Base-by-base conservation (phyloP, 2,329 filamentous ascomycete species). In the Neofusicoccum cordaticola region DNA sequence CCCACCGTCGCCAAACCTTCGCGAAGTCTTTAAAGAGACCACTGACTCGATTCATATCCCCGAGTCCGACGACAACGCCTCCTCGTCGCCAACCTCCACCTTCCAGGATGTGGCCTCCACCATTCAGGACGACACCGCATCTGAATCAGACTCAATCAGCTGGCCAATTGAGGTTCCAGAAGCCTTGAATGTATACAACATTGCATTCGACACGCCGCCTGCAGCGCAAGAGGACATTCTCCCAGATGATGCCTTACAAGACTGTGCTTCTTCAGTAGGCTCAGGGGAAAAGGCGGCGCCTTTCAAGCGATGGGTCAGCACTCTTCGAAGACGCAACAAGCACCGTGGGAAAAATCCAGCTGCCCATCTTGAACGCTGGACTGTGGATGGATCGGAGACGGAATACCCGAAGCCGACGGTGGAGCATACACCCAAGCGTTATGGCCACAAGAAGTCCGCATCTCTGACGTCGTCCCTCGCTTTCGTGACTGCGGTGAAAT, bases 401-500 rank as follows among this genome's bases (percentile, higher is more conserved):
- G 51, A 48, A 7, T 9, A 22, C 3, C 31, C 31, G 9, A 45
- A 22, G 11, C 62, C 13, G 37, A 48, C 39, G 17, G 13, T 13
- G 9, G 50, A 39, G 15, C 5, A 17, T 12, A 41, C 1, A 35
- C 60, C 4, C 56, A 65, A n/a, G 17, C 69, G 69, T 47, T 69
- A 70, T 3, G 39, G 65, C 41, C 81, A 81, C 66, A 77, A 74
- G 64, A 77, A 78, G 58, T 80, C 76, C 47, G 76, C 69, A 7
- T 90, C 89, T 2, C 91, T 91, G 12, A 84, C 85, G 1, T 92
- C 90, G 6, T 96, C 93, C 0, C 87, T 91, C 66, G 90, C 86
- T 1, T 93, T 93, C 72, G 86, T 97, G 44, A 87, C 88, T n/a
- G 89, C 87, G 15, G 85, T 96, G 69, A 92, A 90, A 74, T 95